A percentile compares a stretch with the other conserved stretches of the same genome.
These are phyloP conservation scores for Cunninghamia lanceolata DNA, from an alignment of 75 land plant species.

Conservation along the genomic window DNA sequence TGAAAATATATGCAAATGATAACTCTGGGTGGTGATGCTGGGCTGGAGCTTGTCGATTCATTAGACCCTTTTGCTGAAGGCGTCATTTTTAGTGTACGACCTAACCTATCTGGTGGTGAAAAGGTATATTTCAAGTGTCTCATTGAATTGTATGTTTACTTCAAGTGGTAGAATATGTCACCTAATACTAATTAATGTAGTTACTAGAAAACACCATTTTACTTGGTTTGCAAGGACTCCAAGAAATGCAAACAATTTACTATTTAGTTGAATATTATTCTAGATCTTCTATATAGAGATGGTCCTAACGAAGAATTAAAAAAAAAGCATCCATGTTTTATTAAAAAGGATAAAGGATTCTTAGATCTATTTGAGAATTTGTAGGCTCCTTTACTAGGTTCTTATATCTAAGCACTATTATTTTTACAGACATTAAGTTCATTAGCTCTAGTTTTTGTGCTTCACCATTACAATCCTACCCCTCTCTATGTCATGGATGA, in stretches of 20 bases:
- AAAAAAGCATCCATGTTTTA: background rate
- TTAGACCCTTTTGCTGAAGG: constrained; percentile 98
- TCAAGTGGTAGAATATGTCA: background rate
- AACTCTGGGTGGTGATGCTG: constrained; percentile 99
- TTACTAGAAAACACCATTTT: background rate
- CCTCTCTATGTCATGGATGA: constrained; percentile 99
- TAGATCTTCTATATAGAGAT: background rate
- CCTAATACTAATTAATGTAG: background rate
- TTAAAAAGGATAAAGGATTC: background rate
- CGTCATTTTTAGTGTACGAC: constrained; percentile 96
- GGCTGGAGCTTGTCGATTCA: constrained; percentile 95
- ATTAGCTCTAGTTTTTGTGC: constrained; percentile 89
- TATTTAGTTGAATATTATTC: background rate
- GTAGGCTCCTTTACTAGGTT: background rate
- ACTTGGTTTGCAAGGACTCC: background rate
- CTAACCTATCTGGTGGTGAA: constrained; percentile 97
- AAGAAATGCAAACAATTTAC: background rate
- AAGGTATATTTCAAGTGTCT: constrained; percentile 54
- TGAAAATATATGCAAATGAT: constrained; percentile 65
- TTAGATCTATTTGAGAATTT: background rate
- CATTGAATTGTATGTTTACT: background rate
- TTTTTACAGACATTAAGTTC: constrained; percentile 85
- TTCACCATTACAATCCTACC: constrained; percentile 98
- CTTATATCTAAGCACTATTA: background rate
- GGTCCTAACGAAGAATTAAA: background rate